phyloP scores from a whole-genome alignment of 805 yeast genomes.

The Lachancea kluyveri region DNA sequence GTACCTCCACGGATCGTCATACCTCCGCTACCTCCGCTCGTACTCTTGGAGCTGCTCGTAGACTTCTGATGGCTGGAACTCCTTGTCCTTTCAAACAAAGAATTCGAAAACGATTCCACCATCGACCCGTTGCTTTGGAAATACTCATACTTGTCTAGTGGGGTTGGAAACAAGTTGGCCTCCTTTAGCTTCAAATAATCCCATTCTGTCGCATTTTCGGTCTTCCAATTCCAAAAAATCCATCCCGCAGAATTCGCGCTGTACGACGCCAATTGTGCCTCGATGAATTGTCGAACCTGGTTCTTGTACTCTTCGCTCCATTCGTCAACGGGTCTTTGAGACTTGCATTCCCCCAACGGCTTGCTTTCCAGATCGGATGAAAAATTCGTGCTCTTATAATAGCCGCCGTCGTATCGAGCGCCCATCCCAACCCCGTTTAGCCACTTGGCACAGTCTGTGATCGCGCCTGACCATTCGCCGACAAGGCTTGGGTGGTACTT shows the following conservation, averaged over 20 bases:
- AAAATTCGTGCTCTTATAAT: conserved; percentile 21
- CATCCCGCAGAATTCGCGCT: conserved; percentile 46
- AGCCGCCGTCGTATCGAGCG: conserved; percentile 53
- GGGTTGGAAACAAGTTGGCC: conserved; percentile 54
- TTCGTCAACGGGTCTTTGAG: conserved; percentile 28
- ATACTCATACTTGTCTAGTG: conserved; percentile 50
- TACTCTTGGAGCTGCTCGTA: background rate
- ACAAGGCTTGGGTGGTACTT: conserved; percentile 47
- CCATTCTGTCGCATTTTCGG: conserved; percentile 64
- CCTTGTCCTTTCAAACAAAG: background rate
- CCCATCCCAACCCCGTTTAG: conserved; percentile 63
- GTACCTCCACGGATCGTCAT: too few relatives aligned
- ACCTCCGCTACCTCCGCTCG: background rate
- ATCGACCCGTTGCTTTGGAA: conserved; percentile 21
- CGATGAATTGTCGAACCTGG: conserved; percentile 48
- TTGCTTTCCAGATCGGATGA: conserved; percentile 12
- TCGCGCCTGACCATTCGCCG: conserved; percentile 69
- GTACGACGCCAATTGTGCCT: conserved; percentile 54
- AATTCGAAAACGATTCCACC: background rate
- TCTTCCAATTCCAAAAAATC: conserved; percentile 69
- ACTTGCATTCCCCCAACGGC: conserved; percentile 39
- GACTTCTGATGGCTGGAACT: background rate
- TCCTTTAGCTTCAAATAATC: conserved; percentile 48
- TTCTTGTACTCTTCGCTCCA: conserved; percentile 40
- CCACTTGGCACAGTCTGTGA: conserved; percentile 68